A percentile compares a stretch with the other conserved stretches of the same genome.
Evolutionary conservation across 2,329 filamentous ascomycete genomes (phyloP).

Genomic region (Trichoderma sp.): DNA sequence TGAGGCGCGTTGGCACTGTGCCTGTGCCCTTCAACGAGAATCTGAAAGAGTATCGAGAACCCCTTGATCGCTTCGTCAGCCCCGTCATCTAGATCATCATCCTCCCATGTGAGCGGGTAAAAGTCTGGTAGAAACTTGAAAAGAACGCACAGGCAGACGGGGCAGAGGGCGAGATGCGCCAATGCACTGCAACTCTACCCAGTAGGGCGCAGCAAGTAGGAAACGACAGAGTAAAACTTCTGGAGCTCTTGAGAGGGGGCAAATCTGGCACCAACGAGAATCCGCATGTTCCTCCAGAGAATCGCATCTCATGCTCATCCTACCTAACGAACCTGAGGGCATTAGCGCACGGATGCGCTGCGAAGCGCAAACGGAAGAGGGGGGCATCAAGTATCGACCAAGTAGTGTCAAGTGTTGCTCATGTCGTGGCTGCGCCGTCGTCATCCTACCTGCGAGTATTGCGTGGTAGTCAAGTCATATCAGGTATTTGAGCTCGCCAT

Average conservation of each 20-base stretch:
- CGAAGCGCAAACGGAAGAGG: neutral
- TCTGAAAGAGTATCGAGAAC: too few species aligned
- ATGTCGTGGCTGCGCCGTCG: neutral
- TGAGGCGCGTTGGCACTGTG: neutral
- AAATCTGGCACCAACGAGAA: slow-evolving; percentile 31
- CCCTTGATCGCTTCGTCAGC: neutral
- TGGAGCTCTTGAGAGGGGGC: slow-evolving; percentile 25
- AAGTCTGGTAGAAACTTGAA: neutral
- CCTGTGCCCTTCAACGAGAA: too few species aligned
- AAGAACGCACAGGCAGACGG: neutral
- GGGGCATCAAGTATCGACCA: neutral
- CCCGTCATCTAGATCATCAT: neutral
- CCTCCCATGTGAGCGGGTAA: neutral
- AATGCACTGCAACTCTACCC: slow-evolving; percentile 4
- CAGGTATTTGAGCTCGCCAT: neutral
- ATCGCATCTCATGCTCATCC: slow-evolving; percentile 34
- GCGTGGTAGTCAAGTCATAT: neutral
- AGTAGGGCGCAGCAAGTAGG: slow-evolving; percentile 20
- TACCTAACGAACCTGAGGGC: slow-evolving; percentile 12
- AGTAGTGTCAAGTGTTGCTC: neutral
- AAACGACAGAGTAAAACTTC: neutral
- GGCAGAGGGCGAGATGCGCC: neutral
- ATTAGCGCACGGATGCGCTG: slow-evolving; percentile 20
- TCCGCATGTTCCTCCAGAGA: slow-evolving; percentile 35
- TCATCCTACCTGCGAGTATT: neutral